Evolutionary conservation across 2,329 filamentous ascomycete genomes (phyloP).

Genomic region (Hypoxylon sp.): DNA sequence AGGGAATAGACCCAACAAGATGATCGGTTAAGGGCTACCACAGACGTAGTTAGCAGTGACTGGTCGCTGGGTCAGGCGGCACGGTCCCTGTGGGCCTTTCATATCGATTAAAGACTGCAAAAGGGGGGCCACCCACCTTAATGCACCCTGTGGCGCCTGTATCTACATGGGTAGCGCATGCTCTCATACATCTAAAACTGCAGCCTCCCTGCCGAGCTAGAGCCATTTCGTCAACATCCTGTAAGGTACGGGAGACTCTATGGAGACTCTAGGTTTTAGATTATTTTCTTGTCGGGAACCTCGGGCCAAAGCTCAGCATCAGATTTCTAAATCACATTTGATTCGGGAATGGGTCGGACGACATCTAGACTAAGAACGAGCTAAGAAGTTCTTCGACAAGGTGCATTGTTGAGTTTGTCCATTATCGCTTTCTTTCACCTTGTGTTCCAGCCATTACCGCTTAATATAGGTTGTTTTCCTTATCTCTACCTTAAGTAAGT

Average conservation of each 20-base stretch:
- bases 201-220: constrained; percentile 24
- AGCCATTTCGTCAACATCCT: constrained; percentile 29
- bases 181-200: constrained; percentile 32
- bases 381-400: background rate
- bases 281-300: background rate
- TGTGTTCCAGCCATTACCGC: background rate
- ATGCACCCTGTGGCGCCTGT: constrained; percentile 19
- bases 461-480: background rate
- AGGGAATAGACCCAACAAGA: constrained; percentile 6
- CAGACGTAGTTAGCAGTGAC: background rate
- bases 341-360: background rate
- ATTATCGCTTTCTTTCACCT: background rate
- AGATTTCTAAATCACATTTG: constrained; percentile 3
- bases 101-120: constrained; percentile 35
- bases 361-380: background rate
- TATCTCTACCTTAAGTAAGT: too few species aligned
- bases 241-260: constrained; percentile 34
- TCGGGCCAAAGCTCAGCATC: constrained; percentile 5
- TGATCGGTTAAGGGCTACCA: constrained; percentile 1
- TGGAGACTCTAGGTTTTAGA: constrained; percentile 14
- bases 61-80: constrained; percentile 24
- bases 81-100: constrained; percentile 21
- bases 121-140: constrained; percentile 6
- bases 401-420: background rate
- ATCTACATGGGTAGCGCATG: constrained; percentile 37